Evolutionary conservation across 73 alveolate genomes (phyloP).

Genomic region (Durusdinium trenchii): DNA sequence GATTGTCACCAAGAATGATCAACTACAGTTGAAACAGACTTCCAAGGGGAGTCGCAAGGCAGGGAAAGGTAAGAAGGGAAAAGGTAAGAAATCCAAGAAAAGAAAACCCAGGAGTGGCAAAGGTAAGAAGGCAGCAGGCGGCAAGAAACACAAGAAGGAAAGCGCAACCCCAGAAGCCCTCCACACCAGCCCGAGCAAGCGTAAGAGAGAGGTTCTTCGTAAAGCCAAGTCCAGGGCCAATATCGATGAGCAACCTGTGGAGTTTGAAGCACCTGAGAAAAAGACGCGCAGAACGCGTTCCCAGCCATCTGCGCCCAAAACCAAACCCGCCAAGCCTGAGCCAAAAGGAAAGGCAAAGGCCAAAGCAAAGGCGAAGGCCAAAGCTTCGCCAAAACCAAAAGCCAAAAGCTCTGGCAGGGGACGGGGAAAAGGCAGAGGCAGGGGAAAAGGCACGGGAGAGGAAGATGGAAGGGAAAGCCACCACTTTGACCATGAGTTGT

Average conservation of each 20-base stretch:
- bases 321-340: not conserved
- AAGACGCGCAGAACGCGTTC: no score
- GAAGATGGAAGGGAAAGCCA: not conserved
- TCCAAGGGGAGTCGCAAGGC: no score
- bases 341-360: not conserved
- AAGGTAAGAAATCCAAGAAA: no score
- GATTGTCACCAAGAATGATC: constrained; percentile 26
- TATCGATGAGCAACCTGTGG: not conserved
- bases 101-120: no score
- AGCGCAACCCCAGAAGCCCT: not conserved
- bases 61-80: not conserved
- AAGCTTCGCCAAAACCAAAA: not conserved
- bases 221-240: not conserved
- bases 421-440: no score
- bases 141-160: not conserved
- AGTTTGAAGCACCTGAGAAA: no score
- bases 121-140: not conserved
- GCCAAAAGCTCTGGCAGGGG: not conserved
- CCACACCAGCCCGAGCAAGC: constrained; percentile 19
- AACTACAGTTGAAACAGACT: not conserved
- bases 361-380: not conserved
- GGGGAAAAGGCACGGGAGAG: not conserved
- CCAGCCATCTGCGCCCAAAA: no score
- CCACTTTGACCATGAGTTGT: no score
- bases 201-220: not conserved